phyloP scores from a whole-genome alignment of 352 stramenopile species.

The Globisporangium paddicum region DNA sequence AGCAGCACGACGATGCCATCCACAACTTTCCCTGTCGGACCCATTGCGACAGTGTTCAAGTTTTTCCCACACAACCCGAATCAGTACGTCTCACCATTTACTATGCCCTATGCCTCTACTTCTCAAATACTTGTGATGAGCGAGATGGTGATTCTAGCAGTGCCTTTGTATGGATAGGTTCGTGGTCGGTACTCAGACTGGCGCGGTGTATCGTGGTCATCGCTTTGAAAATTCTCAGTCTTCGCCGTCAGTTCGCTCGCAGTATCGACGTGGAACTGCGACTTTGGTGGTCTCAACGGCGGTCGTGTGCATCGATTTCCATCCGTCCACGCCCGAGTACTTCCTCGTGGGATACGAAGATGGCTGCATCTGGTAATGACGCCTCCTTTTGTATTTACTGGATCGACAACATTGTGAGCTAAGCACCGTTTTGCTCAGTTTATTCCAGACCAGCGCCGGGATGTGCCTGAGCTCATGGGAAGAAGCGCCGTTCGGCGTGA shows the following conservation, averaged over 20 bases:
- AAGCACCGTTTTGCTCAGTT: conserved; percentile 13
- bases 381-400: no score
- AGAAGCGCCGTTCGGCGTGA: conserved; percentile 37
- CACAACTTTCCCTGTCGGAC: conserved; percentile 26
- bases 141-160: neutral
- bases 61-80: conserved; percentile 56
- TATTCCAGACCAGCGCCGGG: conserved; percentile 37
- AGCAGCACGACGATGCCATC: neutral
- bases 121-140: neutral
- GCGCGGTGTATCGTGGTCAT: conserved; percentile 29
- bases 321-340: conserved; percentile 40
- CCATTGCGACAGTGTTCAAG: conserved; percentile 38
- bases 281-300: conserved; percentile 1
- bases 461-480: conserved; percentile 46
- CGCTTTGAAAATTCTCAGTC: conserved; percentile 7
- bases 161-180: conserved; percentile 23
- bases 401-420: no score
- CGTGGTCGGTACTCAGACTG: conserved; percentile 40
- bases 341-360: conserved; percentile 69
- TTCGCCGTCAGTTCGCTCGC: neutral
- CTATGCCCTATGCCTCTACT: no score
- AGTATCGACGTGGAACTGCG: conserved; percentile 2
- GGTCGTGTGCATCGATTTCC: conserved; percentile 48
- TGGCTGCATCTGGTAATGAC: conserved; percentile 37
- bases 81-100: conserved; percentile 28